Base-by-base conservation (phyloP, 371 early-diverging fungal species). In the Circinella umbellata region DNA sequence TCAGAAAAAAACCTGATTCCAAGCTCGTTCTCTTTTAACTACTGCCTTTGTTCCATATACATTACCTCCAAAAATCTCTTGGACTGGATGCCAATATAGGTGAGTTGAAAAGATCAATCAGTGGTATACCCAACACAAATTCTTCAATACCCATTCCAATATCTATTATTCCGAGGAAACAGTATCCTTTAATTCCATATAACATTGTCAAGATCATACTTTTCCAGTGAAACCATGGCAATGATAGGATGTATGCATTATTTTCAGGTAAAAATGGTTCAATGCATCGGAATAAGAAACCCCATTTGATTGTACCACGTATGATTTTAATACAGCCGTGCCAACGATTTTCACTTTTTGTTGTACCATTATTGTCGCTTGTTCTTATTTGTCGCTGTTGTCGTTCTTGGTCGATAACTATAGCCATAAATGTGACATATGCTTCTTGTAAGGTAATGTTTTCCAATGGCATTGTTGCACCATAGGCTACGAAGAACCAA, bases 41-140 rank as follows among this genome's bases (percentile, higher is more conserved):
- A 5, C 17, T 61, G 4, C 15, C 48, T 10, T 27, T 17, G n/a
- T 59, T 10, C 7, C 27, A 42, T 63, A 13, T 20, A 17, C 35
- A 27, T 36, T 17, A 80, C 80, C 80, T 75, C 82, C 82, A 81
- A 39, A 81, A 81, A 67, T 81, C 82, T 35, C 70, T 69, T 57
- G 80, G 82, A 63, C 80, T 79, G 17, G 60, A 35, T 11, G 82
- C 53, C 20, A 81, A 27, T 15, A 79, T 74, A 49, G 82, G 82
- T 1, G 73, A 73, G 63, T 79, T 37, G 38, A 76, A 75, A 4
- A 76, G 35, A 13, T 75, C 70, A 11, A 81, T 61, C 49, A 77
- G 63, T 6, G 70, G 69, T 49, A 69, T 62, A 4, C 68, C 78
- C 20, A 71, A 66, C 3, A 77, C 9, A 0, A 62, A 5, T 38